Evolutionary conservation across 768 basidiomycete species (phyloP), one percentile per base, ranked within the genome.

Genomic region (Brasilioporus rufonigricans): DNA sequence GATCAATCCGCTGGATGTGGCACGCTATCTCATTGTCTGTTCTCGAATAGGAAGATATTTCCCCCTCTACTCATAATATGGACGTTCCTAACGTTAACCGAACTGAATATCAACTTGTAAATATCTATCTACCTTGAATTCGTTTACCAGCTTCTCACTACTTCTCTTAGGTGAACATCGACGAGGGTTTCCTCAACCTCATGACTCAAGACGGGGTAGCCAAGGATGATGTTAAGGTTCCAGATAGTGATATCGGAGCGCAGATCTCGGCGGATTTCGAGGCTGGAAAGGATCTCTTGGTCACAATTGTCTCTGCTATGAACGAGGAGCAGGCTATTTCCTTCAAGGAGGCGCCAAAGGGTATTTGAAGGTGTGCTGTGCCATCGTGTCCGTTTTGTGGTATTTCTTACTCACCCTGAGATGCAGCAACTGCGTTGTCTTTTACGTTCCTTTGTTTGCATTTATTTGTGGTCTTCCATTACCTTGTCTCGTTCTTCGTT

Each of bases 41-140:
- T 2, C 39, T 19, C 36, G 35, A 58, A 75, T 71, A 92, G 89
- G 91, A 93, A 84, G 91, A 92, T 81, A 91, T 93, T 74, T 91
- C 72, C 65, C 93, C 93, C 66, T 96, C 93, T 70, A 99, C 96
- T 73, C 97, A 99, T 84, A 99, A 99, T 81, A 94, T 99, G 92
- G 95, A 98, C 64, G 96, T 97, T 67, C 96, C 96, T 73, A 91
- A 97, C 77, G 93, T 99, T 71, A 58, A 27, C 46, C 91, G 96
- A 72, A 80, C 77, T 57, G 97, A 99, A 85, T 98, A 86, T 82
- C 81, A 87, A 67, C 87, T 99, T 69, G 90, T 93, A 71, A 67
- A 80, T 45, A 16, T 26, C 44, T 44, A 49, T 57, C 48, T 44
- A 23, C 57, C 50, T 41, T 52, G 59, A 10, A 32, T 29, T 23